A percentile compares a stretch with the other conserved stretches of the same genome.
Conservation (phyloP, 768 basidiomycete species). For the Boletus edulis region DNA sequence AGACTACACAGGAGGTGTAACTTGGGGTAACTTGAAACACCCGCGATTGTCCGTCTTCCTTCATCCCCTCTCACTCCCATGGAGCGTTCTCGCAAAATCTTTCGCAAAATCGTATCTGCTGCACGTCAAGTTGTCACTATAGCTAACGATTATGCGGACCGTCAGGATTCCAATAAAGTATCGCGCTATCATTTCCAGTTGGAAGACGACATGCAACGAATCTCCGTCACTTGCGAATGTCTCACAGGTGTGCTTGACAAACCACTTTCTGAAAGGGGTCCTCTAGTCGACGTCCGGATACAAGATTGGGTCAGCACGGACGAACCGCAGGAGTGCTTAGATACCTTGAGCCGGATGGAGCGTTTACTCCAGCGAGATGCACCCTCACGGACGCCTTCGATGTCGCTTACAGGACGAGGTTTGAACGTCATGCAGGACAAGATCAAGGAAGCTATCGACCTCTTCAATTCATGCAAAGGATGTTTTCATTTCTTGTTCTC, state of each 20-base stretch:
- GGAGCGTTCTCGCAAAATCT: constrained; percentile 5
- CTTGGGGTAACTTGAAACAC: too few species aligned
- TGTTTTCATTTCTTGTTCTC: neutral
- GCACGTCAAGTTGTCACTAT: neutral
- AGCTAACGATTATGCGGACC: neutral
- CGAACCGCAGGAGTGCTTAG: neutral
- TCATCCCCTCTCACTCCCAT: neutral
- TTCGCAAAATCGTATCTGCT: neutral
- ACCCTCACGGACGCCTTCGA: neutral
- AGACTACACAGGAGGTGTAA: too few species aligned
- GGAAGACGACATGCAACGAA: constrained; percentile 2
- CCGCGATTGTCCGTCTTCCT: too few species aligned
- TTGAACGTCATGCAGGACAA: neutral
- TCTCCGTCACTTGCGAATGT: constrained; percentile 4
- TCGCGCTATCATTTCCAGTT: constrained; percentile 2
- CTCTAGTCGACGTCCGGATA: neutral
- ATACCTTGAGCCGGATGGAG: neutral
- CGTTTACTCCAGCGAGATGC: neutral
- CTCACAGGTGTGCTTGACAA: neutral
- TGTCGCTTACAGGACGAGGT: neutral
- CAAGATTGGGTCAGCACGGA: neutral
- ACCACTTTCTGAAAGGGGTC: neutral
- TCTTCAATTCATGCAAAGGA: neutral
- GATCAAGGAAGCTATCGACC: neutral
- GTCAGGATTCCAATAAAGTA: neutral